A percentile compares a stretch with the other conserved stretches of the same genome.
phyloP scores from a whole-genome alignment of 2,329 filamentous ascomycete species.

The Neofusicoccum ribis region DNA sequence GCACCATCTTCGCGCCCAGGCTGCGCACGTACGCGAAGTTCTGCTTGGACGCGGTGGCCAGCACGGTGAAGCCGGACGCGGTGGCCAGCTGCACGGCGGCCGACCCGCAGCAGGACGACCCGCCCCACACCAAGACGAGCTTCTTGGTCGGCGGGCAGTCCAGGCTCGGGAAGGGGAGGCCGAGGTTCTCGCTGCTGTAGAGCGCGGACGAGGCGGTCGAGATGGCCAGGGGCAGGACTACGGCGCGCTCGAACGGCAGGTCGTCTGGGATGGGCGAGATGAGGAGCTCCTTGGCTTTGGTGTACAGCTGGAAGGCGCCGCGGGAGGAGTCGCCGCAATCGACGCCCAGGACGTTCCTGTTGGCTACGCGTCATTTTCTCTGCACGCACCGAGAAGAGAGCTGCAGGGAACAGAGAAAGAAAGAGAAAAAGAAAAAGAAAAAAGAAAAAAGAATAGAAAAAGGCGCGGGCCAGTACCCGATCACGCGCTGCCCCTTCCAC shows the following conservation, averaged over 20 bases:
- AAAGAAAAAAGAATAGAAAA: background rate
- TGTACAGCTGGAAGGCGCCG: slow-evolving; percentile 35
- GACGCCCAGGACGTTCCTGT: slow-evolving; percentile 23
- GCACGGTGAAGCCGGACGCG: slow-evolving; percentile 48
- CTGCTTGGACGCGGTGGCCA: slow-evolving; percentile 44
- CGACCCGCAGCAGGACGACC: slow-evolving; percentile 49
- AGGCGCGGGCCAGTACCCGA: slow-evolving; percentile 24
- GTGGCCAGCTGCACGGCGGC: slow-evolving; percentile 49
- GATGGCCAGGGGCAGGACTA: slow-evolving; percentile 18
- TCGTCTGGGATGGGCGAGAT: slow-evolving; percentile 17
- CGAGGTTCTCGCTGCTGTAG: slow-evolving; percentile 11
- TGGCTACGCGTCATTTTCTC: no score
- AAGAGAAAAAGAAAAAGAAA: background rate
- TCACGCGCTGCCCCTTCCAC: slow-evolving; percentile 39
- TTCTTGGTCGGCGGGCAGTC: slow-evolving; percentile 25
- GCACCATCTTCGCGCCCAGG: slow-evolving; percentile 36
- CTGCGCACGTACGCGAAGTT: slow-evolving; percentile 48
- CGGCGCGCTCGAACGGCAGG: slow-evolving; percentile 10
- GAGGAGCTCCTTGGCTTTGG: background rate
- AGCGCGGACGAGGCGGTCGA: slow-evolving; percentile 18
- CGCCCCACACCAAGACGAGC: slow-evolving; percentile 53
- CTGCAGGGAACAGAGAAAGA: background rate
- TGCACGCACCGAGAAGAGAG: no score
- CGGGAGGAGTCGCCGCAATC: slow-evolving; percentile 26
- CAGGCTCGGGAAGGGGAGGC: background rate